Conservation (phyloP, 257 asterid species). For the Galeopsis tetrahit region DNA sequence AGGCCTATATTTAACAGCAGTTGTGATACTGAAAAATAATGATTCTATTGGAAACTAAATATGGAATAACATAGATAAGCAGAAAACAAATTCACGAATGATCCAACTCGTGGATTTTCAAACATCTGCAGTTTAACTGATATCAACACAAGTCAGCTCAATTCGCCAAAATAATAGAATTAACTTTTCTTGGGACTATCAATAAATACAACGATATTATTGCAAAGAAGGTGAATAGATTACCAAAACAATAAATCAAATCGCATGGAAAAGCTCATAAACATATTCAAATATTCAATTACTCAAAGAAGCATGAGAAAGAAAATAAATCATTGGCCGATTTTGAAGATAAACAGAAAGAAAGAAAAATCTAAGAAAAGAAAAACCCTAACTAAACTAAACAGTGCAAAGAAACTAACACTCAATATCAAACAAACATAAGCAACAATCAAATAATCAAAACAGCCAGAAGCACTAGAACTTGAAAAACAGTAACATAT, state of each 20-base stretch:
- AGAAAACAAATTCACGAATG: neutral
- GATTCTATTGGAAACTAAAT: neutral
- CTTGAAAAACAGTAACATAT: neutral
- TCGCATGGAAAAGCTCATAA: neutral
- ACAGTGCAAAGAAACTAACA: neutral
- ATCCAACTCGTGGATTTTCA: neutral
- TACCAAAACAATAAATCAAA: neutral
- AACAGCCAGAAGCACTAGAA: neutral
- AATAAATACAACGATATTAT: neutral
- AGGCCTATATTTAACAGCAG: neutral
- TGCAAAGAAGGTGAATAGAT: neutral
- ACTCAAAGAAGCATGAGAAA: neutral
- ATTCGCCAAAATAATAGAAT: neutral
- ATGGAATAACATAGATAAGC: neutral
- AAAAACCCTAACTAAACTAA: conserved; percentile 29
- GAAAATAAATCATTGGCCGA: neutral
- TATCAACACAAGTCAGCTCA: neutral
- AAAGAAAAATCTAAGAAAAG: neutral
- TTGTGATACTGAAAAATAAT: neutral
- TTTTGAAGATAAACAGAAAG: neutral
- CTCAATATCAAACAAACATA: neutral
- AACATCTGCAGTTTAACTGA: neutral
- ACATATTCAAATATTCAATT: neutral
- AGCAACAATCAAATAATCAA: conserved; percentile 8
- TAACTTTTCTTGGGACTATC: neutral